A percentile compares a stretch with the other conserved stretches of the same genome.
These are phyloP conservation scores for Viridothelium virens DNA, from an alignment of 495 filamentous ascomycete species.

Conservation along the genomic window DNA sequence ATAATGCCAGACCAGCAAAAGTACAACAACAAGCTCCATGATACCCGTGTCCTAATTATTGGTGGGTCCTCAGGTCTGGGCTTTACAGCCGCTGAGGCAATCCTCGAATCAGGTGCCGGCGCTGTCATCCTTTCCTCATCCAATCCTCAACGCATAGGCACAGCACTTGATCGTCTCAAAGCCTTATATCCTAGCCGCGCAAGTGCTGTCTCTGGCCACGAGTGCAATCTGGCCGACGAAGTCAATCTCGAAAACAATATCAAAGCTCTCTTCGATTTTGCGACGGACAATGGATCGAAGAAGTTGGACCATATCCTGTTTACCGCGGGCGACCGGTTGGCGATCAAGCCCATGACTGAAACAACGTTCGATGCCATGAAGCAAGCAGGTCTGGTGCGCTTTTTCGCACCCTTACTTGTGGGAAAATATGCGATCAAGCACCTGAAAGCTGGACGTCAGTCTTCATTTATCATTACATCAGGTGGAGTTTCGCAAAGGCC, in stretches of 20 bases:
- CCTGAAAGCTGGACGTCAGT: slow-evolving; percentile 34
- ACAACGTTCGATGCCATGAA: slow-evolving; percentile 37
- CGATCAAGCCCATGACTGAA: slow-evolving; percentile 33
- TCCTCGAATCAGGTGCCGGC: slow-evolving; percentile 27
- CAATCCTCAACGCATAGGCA: slow-evolving; percentile 25
- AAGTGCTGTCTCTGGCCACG: slow-evolving; percentile 24
- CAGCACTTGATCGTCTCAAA: slow-evolving; percentile 23
- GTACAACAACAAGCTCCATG: slow-evolving; percentile 11
- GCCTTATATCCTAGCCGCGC: slow-evolving; percentile 27
- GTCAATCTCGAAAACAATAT: slow-evolving; percentile 30
- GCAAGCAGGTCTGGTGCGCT: slow-evolving; percentile 41
- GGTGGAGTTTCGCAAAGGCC: slow-evolving; percentile 45
- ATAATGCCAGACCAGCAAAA: slow-evolving; percentile 14
- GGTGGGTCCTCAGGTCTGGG: slow-evolving; percentile 26
- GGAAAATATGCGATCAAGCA: slow-evolving; percentile 46
- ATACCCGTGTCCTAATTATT: slow-evolving; percentile 9
- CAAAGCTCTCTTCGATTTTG: slow-evolving; percentile 26
- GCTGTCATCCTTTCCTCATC: slow-evolving; percentile 33
- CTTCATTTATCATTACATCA: slow-evolving; percentile 49
- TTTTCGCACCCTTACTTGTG: slow-evolving; percentile 45
- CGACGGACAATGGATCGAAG: slow-evolving; percentile 20
- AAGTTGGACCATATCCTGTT: slow-evolving; percentile 54
- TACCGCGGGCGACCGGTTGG: slow-evolving; percentile 49
- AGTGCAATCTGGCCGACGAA: slow-evolving; percentile 27
- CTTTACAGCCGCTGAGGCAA: slow-evolving; percentile 33